Evolutionary conservation across 2,329 filamentous ascomycete species (phyloP).

Genomic region (Plectosphaerella plurivora): DNA sequence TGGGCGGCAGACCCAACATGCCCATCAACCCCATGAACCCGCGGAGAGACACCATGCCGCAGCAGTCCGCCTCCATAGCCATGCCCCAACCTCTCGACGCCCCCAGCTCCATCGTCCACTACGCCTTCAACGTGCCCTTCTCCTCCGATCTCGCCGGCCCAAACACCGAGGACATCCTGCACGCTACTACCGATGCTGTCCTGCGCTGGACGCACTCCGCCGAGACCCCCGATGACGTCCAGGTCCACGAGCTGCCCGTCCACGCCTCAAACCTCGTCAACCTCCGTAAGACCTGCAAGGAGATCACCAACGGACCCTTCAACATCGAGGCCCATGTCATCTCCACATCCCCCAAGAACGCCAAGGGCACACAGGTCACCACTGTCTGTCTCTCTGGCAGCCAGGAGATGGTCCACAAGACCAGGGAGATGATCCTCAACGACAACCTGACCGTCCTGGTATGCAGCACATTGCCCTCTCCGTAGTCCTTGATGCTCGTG

Average conservation of each 20-base stretch:
- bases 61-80: slow-evolving; percentile 51
- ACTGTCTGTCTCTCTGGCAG: slow-evolving; percentile 90
- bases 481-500: slow-evolving; percentile 7
- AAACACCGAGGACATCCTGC: slow-evolving; percentile 89
- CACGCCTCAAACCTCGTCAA: slow-evolving; percentile 82
- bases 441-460: slow-evolving; percentile 91
- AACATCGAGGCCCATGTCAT: slow-evolving; percentile 81
- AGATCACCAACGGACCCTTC: slow-evolving; percentile 66
- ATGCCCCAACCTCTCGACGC: slow-evolving; percentile 69
- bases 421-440: slow-evolving; percentile 83
- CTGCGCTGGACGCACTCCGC: slow-evolving; percentile 91
- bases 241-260: slow-evolving; percentile 85
- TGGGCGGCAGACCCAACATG: slow-evolving; percentile 56
- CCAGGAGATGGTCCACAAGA: slow-evolving; percentile 82
- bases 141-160: slow-evolving; percentile 87
- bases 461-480: slow-evolving; percentile 33
- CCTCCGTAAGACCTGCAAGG: slow-evolving; percentile 73
- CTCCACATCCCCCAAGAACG: slow-evolving; percentile 71
- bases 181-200: slow-evolving; percentile 83
- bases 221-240: slow-evolving; percentile 77
- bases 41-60: slow-evolving; percentile 51
- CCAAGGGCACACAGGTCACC: slow-evolving; percentile 65
- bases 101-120: slow-evolving; percentile 60
- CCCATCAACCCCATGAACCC: slow-evolving; percentile 53
- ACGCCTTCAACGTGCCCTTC: slow-evolving; percentile 97